A percentile compares a stretch with the other conserved stretches of the same genome.
Evolutionary conservation across 1,139 yeast genomes (phyloP).

Genomic region (Candida smagusa): DNA sequence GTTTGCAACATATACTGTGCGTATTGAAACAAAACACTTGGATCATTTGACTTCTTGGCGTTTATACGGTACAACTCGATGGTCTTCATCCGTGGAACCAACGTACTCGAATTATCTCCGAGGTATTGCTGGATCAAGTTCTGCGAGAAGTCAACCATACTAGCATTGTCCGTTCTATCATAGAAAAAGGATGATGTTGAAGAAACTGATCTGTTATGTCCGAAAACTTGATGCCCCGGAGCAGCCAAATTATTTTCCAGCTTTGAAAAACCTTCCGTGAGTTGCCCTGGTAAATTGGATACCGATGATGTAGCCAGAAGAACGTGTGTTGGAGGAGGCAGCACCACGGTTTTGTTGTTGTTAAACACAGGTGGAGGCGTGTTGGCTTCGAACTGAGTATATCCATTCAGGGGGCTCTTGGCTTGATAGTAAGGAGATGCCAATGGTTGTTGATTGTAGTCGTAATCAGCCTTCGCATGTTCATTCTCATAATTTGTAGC

Average conservation of each 20-base stretch:
- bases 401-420: conserved; percentile 2
- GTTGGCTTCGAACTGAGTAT: conserved; percentile 9
- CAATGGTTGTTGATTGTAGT: background rate
- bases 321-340: conserved; percentile 31
- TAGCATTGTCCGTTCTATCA: conserved; percentile 32
- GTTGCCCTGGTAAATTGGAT: conserved; percentile 24
- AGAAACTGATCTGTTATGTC: conserved; percentile 40
- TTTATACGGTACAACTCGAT: conserved; percentile 83
- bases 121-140: conserved; percentile 48
- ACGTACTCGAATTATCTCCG: conserved; percentile 48
- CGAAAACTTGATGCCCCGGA: conserved; percentile 13
- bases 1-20: conserved; percentile 91
- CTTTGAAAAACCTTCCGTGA: conserved; percentile 16
- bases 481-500: background rate
- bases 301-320: conserved; percentile 39
- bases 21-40: conserved; percentile 80
- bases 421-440: background rate
- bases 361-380: conserved; percentile 17
- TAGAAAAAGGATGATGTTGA: conserved; percentile 37
- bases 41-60: conserved; percentile 83
- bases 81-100: conserved; percentile 80
- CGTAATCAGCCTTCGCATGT: background rate
- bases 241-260: conserved; percentile 29
- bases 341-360: conserved; percentile 5
- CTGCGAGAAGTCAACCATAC: conserved; percentile 41